Conservation (phyloP, 768 basidiomycete species). For the Stropharia rugosoannulata region DNA sequence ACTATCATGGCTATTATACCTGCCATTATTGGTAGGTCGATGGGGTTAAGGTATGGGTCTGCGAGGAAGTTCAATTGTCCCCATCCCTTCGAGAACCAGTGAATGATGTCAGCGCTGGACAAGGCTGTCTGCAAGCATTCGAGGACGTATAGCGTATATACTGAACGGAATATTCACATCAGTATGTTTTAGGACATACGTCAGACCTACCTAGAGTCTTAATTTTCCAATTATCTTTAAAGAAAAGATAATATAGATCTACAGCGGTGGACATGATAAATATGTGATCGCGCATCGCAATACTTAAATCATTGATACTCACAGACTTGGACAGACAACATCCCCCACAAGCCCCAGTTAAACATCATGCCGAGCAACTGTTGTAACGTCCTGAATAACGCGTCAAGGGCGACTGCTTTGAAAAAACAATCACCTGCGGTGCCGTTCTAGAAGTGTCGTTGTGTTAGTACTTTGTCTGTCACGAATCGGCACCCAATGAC, state of each 20-base stretch:
- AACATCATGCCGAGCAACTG: conserved; percentile 8
- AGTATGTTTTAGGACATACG: neutral
- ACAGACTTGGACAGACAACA: conserved; percentile 6
- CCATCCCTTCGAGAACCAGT: conserved; percentile 5
- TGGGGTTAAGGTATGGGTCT: conserved; percentile 2
- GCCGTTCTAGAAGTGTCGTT: conserved; percentile 1
- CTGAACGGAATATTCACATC: neutral
- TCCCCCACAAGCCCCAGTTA: conserved; percentile 6
- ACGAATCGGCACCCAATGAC: no score
- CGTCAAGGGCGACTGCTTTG: neutral
- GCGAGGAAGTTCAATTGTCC: neutral
- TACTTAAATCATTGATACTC: neutral
- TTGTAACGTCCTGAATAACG: no score
- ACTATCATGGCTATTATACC: conserved; percentile 5
- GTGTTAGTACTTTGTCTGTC: neutral
- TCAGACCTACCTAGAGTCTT: neutral
- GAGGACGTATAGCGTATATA: neutral
- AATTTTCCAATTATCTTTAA: neutral
- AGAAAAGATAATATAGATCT: conserved; percentile 5
- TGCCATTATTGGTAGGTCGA: conserved; percentile 5
- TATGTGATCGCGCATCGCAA: neutral
- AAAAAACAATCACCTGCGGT: neutral
- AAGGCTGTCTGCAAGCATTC: conserved; percentile 4
- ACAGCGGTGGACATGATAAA: no score
- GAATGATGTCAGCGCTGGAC: conserved; percentile 5